These are phyloP conservation scores for Myxozyma neglecta DNA, from an alignment of 805 yeast genomes.

Conservation along the genomic window DNA sequence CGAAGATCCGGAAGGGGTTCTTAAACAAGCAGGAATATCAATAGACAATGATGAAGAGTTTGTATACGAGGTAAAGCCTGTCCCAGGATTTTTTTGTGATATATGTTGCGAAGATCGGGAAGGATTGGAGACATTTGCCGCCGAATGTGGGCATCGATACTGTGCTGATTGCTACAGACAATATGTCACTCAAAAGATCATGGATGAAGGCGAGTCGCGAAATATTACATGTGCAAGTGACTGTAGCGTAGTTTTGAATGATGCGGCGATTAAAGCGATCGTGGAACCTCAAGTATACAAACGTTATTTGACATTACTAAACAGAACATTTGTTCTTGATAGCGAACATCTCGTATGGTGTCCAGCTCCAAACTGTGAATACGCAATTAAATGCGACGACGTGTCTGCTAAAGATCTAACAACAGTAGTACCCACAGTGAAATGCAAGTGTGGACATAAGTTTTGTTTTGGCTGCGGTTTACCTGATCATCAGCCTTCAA, in stretches of 20 bases:
- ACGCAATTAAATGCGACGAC: constrained; percentile 49
- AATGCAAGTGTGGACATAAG: constrained; percentile 63
- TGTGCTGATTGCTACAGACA: constrained; percentile 68
- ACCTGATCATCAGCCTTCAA: constrained; percentile 82
- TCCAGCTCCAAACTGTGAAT: constrained; percentile 77
- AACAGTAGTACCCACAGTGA: constrained; percentile 62
- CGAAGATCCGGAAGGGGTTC: constrained; percentile 45
- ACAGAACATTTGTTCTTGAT: constrained; percentile 53
- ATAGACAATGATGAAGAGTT: constrained; percentile 19
- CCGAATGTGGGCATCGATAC: constrained; percentile 69
- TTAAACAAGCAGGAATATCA: constrained; percentile 41
- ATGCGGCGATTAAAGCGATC: constrained; percentile 40
- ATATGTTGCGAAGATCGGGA: constrained; percentile 70
- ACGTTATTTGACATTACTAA: constrained; percentile 34
- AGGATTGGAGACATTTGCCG: constrained; percentile 45
- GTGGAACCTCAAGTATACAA: constrained; percentile 37
- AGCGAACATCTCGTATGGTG: constrained; percentile 65
- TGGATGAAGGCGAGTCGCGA: constrained; percentile 40
- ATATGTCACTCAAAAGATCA: constrained; percentile 52
- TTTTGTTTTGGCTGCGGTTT: constrained; percentile 77
- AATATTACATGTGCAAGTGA: constrained; percentile 66
- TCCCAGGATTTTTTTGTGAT: constrained; percentile 49
- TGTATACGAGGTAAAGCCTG: constrained; percentile 32
- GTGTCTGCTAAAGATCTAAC: constrained; percentile 31
- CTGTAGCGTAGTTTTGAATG: constrained; percentile 47